These are phyloP conservation scores for Ascochyta viciae-villosae DNA, from an alignment of 2,329 filamentous ascomycete species.

Conservation along the genomic window DNA sequence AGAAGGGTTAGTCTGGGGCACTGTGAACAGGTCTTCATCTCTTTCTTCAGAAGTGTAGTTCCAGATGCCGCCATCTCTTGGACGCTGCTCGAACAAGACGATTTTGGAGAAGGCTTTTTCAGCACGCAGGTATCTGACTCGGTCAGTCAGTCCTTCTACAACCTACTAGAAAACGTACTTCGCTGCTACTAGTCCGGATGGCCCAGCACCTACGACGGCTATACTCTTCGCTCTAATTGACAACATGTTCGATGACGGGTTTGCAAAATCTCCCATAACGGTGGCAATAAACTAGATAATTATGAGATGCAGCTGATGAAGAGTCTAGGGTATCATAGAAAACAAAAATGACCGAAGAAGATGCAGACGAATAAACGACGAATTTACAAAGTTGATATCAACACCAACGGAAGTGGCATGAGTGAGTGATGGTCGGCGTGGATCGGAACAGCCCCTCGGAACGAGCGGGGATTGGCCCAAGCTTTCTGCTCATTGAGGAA, in stretches of 20 bases:
- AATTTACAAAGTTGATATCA: constrained; percentile 1
- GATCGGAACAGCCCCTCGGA: constrained; percentile 22
- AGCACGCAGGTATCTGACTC: constrained; percentile 69
- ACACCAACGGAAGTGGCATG: constrained; percentile 11
- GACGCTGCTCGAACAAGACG: constrained; percentile 82
- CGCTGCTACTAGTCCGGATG: constrained; percentile 77
- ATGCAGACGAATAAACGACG: neutral
- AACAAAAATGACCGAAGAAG: neutral
- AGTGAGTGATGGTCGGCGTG: constrained; percentile 14
- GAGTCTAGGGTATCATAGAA: constrained; percentile 5
- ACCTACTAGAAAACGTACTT: constrained; percentile 56
- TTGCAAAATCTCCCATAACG: neutral
- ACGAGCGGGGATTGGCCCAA: constrained; percentile 10
- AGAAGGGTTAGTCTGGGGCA: constrained; percentile 73
- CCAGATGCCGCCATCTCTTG: constrained; percentile 83
- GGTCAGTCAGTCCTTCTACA: neutral
- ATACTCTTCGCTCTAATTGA: constrained; percentile 62
- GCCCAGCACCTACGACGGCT: constrained; percentile 83
- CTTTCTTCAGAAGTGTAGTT: constrained; percentile 69
- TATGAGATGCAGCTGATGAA: neutral
- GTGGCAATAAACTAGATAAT: neutral
- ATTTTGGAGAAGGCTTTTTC: constrained; percentile 75
- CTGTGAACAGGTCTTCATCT: constrained; percentile 53
- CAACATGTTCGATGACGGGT: constrained; percentile 21
- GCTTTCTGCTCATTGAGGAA: constrained; percentile 1